These are phyloP conservation scores for Carex littledalei DNA, from an alignment of 176 grass and related monocot genomes.

Conservation along the genomic window DNA sequence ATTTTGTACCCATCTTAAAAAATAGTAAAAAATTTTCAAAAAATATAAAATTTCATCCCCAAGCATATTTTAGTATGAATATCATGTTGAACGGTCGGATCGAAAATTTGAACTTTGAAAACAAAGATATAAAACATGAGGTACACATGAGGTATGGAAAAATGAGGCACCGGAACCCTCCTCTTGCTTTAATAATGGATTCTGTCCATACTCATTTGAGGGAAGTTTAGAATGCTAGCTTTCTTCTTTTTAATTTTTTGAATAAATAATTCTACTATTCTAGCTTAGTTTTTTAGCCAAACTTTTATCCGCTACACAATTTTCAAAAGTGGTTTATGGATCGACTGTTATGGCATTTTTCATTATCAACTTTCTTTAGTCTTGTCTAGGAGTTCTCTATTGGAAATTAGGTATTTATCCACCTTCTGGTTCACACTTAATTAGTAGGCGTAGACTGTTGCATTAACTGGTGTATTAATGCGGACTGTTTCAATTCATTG, in stretches of 20 bases:
- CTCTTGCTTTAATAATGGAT: slow-evolving; percentile 25
- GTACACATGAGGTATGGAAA: too few species aligned
- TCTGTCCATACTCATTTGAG: slow-evolving; percentile 22
- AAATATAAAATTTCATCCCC: too few species aligned
- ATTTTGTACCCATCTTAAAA: too few species aligned
- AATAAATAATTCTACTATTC: neutral
- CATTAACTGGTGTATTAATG: neutral
- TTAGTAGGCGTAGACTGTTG: neutral
- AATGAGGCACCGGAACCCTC: too few species aligned
- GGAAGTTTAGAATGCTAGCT: neutral
- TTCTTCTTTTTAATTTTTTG: neutral
- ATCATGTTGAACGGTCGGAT: too few species aligned
- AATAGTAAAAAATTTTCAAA: too few species aligned
- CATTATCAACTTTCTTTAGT: neutral
- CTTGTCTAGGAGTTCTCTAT: neutral
- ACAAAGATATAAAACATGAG: too few species aligned
- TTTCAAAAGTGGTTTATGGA: neutral
- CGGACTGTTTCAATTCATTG: too few species aligned
- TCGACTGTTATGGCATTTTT: neutral
- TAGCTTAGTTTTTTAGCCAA: neutral
- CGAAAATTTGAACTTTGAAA: too few species aligned
- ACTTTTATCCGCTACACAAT: neutral
- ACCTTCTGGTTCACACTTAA: neutral
- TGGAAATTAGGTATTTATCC: neutral
- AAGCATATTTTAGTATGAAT: too few species aligned